phyloP scores from a whole-genome alignment of 202 grass and related monocot genomes.

The Eragrostis tef region DNA sequence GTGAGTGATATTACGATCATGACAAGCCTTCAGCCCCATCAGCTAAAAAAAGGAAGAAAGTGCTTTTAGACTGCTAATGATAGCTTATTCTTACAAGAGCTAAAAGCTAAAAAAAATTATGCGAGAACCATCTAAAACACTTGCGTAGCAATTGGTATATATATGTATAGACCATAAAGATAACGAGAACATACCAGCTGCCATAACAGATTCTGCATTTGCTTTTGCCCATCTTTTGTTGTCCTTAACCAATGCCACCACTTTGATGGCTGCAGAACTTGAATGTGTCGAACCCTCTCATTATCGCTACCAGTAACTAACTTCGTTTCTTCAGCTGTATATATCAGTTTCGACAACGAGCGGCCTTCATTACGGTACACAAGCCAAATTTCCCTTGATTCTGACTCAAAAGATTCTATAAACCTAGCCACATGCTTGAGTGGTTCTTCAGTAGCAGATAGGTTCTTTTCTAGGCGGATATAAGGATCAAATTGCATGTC shows the following conservation, averaged over 20 bases:
- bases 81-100: slow-evolving; percentile 19
- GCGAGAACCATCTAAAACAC: slow-evolving; percentile 28
- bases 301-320: slow-evolving; percentile 65
- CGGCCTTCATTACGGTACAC: slow-evolving; percentile 89
- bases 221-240: slow-evolving; percentile 75
- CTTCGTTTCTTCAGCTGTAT: slow-evolving; percentile 86
- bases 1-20: slow-evolving; percentile 92
- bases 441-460: slow-evolving; percentile 59
- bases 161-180: slow-evolving; percentile 24
- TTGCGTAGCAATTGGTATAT: slow-evolving; percentile 19
- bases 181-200: slow-evolving; percentile 70
- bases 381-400: slow-evolving; percentile 94
- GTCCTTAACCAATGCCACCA: slow-evolving; percentile 98
- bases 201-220: slow-evolving; percentile 90
- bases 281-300: slow-evolving; percentile 66
- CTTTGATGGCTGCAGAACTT: slow-evolving; percentile 77
- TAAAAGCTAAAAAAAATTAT: slow-evolving; percentile 1
- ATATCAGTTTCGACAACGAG: slow-evolving; percentile 88
- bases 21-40: slow-evolving; percentile 86
- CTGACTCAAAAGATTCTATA: slow-evolving; percentile 96
- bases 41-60: slow-evolving; percentile 58
- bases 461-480: slow-evolving; percentile 52
- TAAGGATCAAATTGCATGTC: slow-evolving; percentile 43
- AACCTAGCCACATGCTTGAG: slow-evolving; percentile 91
- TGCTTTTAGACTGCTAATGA: slow-evolving; percentile 30